These are phyloP conservation scores for Hortaea sp. DNA, from an alignment of 2,329 filamentous ascomycete genomes.

Conservation along the genomic window DNA sequence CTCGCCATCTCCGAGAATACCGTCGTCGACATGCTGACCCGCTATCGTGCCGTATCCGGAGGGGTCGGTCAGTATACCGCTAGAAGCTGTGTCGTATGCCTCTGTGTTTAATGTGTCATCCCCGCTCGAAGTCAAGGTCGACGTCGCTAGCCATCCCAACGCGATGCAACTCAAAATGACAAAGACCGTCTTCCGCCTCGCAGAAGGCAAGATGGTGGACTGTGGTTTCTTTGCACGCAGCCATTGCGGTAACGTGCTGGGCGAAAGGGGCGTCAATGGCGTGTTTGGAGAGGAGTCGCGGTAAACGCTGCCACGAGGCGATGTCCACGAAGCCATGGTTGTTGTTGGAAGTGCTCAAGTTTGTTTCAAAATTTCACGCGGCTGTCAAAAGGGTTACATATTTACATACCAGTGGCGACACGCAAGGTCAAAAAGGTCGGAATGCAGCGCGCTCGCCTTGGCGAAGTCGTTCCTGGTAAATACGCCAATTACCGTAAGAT, in stretches of 20 bases:
- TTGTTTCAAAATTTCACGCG: not conserved
- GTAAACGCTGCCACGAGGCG: conserved; percentile 12
- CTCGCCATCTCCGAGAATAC: conserved; percentile 10
- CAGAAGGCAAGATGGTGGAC: conserved; percentile 9
- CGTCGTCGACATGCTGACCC: conserved; percentile 3
- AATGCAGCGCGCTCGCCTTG: not conserved
- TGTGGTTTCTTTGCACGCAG: conserved; percentile 12
- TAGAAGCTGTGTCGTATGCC: conserved; percentile 10
- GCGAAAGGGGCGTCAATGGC: conserved; percentile 15
- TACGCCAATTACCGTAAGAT: too few relatives aligned
- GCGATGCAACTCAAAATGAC: conserved; percentile 17
- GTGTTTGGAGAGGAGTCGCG: conserved; percentile 15
- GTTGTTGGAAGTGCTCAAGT: not conserved
- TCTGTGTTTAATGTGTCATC: conserved; percentile 4
- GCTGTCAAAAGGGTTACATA: not conserved
- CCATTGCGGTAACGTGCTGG: conserved; percentile 20
- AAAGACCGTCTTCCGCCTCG: conserved; percentile 15
- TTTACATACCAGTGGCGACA: not conserved
- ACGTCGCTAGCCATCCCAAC: conserved; percentile 23
- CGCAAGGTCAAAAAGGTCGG: not conserved
- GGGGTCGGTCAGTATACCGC: conserved; percentile 15
- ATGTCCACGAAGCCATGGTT: conserved; percentile 14
- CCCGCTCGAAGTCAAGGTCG: conserved; percentile 12
- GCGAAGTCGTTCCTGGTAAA: too few relatives aligned
- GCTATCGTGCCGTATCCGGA: conserved; percentile 10